Conservation (phyloP, 2,329 filamentous ascomycete genomes). For the Ophiosphaerella korrae region DNA sequence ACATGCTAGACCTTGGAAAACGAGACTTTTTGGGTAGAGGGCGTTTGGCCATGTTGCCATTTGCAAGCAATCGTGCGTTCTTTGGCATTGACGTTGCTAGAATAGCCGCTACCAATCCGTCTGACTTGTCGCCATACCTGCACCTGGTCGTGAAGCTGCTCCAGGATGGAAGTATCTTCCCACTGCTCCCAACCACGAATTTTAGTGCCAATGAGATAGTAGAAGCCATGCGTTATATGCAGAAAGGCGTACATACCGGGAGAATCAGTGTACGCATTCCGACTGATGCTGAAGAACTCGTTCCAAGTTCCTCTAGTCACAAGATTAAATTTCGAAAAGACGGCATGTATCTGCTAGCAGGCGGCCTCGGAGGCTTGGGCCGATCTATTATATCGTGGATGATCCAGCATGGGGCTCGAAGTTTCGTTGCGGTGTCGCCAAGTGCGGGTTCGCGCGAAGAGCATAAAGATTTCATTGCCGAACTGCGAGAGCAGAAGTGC, state of each 20-base stretch:
- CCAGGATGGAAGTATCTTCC: constrained; percentile 7
- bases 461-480: constrained; percentile 5
- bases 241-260: constrained; percentile 36
- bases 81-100: background rate
- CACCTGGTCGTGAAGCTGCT: background rate
- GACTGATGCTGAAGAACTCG: constrained; percentile 11
- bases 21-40: constrained; percentile 9
- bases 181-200: constrained; percentile 6
- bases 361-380: constrained; percentile 31
- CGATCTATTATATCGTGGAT: constrained; percentile 20
- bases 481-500: constrained; percentile 14
- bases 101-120: background rate
- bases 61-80: constrained; percentile 2
- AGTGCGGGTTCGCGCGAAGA: constrained; percentile 1
- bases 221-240: constrained; percentile 39
- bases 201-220: constrained; percentile 31
- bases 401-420: constrained; percentile 19
- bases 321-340: constrained; percentile 1
- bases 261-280: constrained; percentile 15
- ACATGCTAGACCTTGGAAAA: constrained; percentile 28
- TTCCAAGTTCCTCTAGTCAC: no score
- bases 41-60: constrained; percentile 16
- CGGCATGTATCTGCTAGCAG: constrained; percentile 25
- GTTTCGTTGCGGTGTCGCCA: constrained; percentile 21
- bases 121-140: background rate